These are phyloP conservation scores for Ambrosia hybrid DNA, from an alignment of 140 eudicot genomes.

Conservation along the genomic window DNA sequence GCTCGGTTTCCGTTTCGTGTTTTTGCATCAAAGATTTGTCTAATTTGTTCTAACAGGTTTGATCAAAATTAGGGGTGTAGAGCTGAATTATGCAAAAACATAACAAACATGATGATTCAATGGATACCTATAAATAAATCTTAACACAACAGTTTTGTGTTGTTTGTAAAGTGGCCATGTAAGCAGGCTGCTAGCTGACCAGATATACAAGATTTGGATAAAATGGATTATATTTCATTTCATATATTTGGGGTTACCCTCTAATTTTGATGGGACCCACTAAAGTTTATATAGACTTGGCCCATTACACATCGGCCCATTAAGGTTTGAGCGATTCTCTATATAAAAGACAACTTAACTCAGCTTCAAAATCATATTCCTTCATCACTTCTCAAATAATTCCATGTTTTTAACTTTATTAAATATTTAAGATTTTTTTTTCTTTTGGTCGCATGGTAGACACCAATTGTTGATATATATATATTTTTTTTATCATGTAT, in stretches of 20 bases:
- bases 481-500: too few relatives aligned
- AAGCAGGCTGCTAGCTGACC: slow-evolving; percentile 19
- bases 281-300: too few relatives aligned
- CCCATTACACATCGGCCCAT: too few relatives aligned
- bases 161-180: slow-evolving; percentile 6
- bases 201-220: slow-evolving; percentile 29
- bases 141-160: neutral
- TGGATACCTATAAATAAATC: slow-evolving; percentile 9
- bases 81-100: neutral
- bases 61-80: neutral
- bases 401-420: too few relatives aligned
- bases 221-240: neutral
- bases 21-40: slow-evolving; percentile 33
- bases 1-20: slow-evolving; percentile 49
- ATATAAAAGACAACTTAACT: too few relatives aligned
- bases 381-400: too few relatives aligned
- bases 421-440: too few relatives aligned
- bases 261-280: too few relatives aligned
- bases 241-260: slow-evolving; percentile 9
- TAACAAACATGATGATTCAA: neutral
- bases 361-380: too few relatives aligned
- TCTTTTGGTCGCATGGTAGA: too few relatives aligned
- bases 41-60: slow-evolving; percentile 16
- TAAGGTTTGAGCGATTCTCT: too few relatives aligned
- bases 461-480: too few relatives aligned